phyloP scores from a whole-genome alignment of 441 rosid genomes.

The Flueggea neowawraea region DNA sequence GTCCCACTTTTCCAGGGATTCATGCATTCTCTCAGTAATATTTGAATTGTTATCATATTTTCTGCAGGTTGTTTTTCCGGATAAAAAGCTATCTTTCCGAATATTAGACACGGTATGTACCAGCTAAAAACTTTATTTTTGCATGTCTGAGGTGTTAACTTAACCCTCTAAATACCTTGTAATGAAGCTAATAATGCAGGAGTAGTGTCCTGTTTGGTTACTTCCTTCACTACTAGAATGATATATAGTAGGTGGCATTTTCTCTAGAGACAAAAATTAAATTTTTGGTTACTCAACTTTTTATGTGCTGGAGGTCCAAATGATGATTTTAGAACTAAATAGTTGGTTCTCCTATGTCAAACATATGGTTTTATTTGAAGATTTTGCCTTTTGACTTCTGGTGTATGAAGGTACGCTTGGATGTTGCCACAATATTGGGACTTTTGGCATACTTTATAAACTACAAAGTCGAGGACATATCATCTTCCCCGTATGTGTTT shows the following conservation, averaged over 20 bases:
- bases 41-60: constrained; percentile 21
- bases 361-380: background rate
- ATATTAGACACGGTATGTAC: constrained; percentile 88
- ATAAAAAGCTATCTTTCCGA: constrained; percentile 94
- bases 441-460: constrained; percentile 87
- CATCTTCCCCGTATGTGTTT: constrained; percentile 74
- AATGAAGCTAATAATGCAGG: too few relatives aligned
- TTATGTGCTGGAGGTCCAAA: too few relatives aligned
- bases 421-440: constrained; percentile 80
- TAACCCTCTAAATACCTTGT: too few relatives aligned
- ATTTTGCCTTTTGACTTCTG: background rate
- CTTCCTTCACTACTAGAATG: too few relatives aligned
- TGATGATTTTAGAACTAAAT: background rate
- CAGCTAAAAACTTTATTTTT: constrained; percentile 12
- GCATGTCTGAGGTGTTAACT: background rate
- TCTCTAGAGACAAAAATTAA: too few relatives aligned
- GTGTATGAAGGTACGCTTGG: constrained; percentile 78
- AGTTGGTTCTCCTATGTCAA: background rate
- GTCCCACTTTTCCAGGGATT: constrained; percentile 6
- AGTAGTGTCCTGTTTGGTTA: too few relatives aligned
- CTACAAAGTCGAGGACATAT: constrained; percentile 89
- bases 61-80: constrained; percentile 87
- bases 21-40: constrained; percentile 12
- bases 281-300: too few relatives aligned
- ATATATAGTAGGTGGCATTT: too few relatives aligned